Base-by-base conservation (phyloP, 306 rosid genomes). In the Mucuna pruriens region DNA sequence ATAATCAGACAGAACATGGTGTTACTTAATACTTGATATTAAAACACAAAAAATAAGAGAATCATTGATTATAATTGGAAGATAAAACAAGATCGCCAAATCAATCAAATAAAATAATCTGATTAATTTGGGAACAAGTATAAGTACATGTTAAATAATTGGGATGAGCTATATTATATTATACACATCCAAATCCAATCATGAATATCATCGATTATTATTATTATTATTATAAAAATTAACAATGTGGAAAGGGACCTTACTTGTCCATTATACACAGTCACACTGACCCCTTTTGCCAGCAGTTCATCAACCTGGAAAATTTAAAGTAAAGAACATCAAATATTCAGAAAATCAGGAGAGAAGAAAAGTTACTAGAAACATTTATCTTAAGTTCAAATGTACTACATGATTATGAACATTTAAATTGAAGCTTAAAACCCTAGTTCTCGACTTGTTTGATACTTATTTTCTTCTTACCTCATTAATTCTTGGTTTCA, bases 201-300 rank as follows among this genome's bases (percentile, higher is more conserved):
- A 80, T 51, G 39, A 74, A 22, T 61, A 34, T 75, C 57, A 39
- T 75, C 38, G 6, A 66, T 60, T 80, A 22, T 58, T 55, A 63
- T 48, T 75, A 25, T n/a, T n/a, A n/a, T 67, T 65, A 33, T 65
- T 19, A 60, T 58, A 15, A 29, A 44, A 64, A 42, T n/a, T 9
- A 48, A 60, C 38, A 40, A 33, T 17, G 52, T 7, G 80, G 68
- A 52, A 79, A 45, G 19, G 51, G 26, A 55, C 39, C 88, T 84
- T 85, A 95, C 99, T 58, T 95, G 99, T 42, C 99, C 99, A 61
- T 87, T 95, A 69, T 95, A 95, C 25, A 95, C 80, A 2, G 97
- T 95, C 63, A 95, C 97, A 75, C 90, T 89, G 55, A 95, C 89
- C 29, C 99, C 99, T 55, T 89, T 90, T 0, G 86, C 90, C 33